Evolutionary conservation across 2,329 filamentous ascomycete genomes (phyloP).

Genomic region (Trichoderma brevicompactum): DNA sequence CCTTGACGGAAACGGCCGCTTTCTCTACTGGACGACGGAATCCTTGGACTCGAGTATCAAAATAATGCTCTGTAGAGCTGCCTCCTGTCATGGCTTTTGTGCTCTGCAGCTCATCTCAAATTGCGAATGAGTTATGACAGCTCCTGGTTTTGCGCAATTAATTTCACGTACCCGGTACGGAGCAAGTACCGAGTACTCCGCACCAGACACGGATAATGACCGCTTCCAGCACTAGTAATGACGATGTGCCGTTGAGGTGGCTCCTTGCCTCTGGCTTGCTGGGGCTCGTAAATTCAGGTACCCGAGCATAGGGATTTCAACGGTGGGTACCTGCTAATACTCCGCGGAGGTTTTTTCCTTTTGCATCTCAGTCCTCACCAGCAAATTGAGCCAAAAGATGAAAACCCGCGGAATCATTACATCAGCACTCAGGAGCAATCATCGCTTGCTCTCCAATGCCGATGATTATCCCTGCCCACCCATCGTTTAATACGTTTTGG

Average conservation of each 20-base stretch:
- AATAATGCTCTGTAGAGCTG: too few species aligned
- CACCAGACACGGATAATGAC: background rate
- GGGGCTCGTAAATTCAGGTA: background rate
- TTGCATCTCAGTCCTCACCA: background rate
- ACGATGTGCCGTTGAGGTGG: background rate
- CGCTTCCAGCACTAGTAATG: background rate
- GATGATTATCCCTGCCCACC: background rate
- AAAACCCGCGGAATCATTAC: background rate
- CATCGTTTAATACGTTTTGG: background rate
- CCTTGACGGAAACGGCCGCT: too few species aligned
- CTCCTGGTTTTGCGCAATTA: conserved; percentile 4
- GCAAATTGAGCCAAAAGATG: background rate
- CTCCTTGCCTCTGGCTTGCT: background rate
- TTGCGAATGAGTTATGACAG: background rate
- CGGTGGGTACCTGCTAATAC: background rate
- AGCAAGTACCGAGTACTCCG: background rate
- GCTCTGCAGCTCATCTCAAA: background rate
- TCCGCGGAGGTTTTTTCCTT: background rate
- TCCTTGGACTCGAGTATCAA: background rate
- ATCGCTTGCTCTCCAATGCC: background rate
- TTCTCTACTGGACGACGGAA: background rate
- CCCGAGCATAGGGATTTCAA: background rate
- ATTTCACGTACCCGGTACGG: background rate
- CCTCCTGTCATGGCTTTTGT: background rate
- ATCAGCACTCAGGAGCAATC: background rate